Evolutionary conservation across 345 rosid species (phyloP).

Genomic region (Arabis hirsuta): DNA sequence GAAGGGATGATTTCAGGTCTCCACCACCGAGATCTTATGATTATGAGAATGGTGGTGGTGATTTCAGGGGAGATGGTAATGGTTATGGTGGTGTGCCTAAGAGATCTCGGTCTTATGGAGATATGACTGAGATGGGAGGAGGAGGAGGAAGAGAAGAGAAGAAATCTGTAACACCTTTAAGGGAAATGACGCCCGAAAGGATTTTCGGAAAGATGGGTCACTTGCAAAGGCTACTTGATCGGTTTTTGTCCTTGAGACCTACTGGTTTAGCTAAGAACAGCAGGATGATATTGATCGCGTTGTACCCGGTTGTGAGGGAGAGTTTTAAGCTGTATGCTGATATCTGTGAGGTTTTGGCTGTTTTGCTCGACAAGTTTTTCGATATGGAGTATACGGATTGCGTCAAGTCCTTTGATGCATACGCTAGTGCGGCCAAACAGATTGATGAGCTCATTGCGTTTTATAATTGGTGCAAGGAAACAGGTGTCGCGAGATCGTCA

Average conservation of each 20-base stretch:
- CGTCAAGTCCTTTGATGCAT: slow-evolving; percentile 85
- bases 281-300: slow-evolving; percentile 70
- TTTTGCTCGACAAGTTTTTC: slow-evolving; percentile 78
- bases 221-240: slow-evolving; percentile 67
- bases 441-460: slow-evolving; percentile 78
- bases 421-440: slow-evolving; percentile 78
- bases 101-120: slow-evolving; percentile 80
- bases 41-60: slow-evolving; percentile 60
- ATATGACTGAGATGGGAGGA: slow-evolving; percentile 56
- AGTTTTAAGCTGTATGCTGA: slow-evolving; percentile 82
- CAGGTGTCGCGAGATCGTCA: slow-evolving; percentile 80
- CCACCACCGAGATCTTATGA: slow-evolving; percentile 68
- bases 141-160: slow-evolving; percentile 45
- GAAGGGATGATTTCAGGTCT: slow-evolving; percentile 60
- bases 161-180: slow-evolving; percentile 60
- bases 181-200: slow-evolving; percentile 83
- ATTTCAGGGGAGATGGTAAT: slow-evolving; percentile 48
- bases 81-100: slow-evolving; percentile 51
- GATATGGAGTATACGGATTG: slow-evolving; percentile 88
- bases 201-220: slow-evolving; percentile 71
- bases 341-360: slow-evolving; percentile 80
- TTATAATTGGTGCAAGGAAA: slow-evolving; percentile 87
- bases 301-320: slow-evolving; percentile 80
- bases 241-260: slow-evolving; percentile 75
- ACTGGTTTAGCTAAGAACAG: slow-evolving; percentile 77